These are phyloP conservation scores for Auricularia sp. DNA, from an alignment of 768 basidiomycete genomes.

Conservation along the genomic window DNA sequence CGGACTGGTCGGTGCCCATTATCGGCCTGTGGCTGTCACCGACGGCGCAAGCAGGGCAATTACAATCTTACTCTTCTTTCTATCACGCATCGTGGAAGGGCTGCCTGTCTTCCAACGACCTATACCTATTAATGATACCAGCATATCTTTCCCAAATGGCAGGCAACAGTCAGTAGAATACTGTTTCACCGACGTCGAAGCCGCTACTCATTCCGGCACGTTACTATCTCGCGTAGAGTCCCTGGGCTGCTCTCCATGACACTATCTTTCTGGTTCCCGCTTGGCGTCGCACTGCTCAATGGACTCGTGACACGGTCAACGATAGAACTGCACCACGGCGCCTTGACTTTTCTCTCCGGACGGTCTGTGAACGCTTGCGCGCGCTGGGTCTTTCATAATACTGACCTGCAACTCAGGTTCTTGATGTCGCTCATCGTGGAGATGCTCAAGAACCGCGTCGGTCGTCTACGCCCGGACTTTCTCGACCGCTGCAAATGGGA, in stretches of 20 bases:
- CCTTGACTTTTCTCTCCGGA: constrained; percentile 37
- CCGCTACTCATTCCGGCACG: constrained; percentile 31
- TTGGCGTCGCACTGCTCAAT: constrained; percentile 26
- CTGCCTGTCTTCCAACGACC: neutral
- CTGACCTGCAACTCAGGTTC: constrained; percentile 27
- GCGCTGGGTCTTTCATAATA: constrained; percentile 9
- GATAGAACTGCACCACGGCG: constrained; percentile 47
- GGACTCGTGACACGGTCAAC: constrained; percentile 36
- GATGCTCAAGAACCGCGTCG: constrained; percentile 46
- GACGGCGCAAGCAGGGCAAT: constrained; percentile 17
- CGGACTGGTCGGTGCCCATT: constrained; percentile 41
- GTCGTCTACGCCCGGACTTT: constrained; percentile 56
- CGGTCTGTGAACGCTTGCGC: constrained; percentile 26
- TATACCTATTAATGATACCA: neutral
- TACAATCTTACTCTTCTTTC: constrained; percentile 32
- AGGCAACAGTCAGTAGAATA: constrained; percentile 5
- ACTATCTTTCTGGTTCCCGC: constrained; percentile 39
- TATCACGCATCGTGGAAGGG: constrained; percentile 29
- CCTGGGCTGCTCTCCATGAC: constrained; percentile 36
- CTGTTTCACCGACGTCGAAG: constrained; percentile 9
- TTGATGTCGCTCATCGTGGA: constrained; percentile 37
- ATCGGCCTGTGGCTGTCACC: neutral
- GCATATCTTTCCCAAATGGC: neutral
- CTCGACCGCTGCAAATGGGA: constrained; percentile 58
- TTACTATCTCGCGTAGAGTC: constrained; percentile 29